Base-by-base conservation (phyloP, 352 stramenopile species). In the Phytophthora ohioensis region DNA sequence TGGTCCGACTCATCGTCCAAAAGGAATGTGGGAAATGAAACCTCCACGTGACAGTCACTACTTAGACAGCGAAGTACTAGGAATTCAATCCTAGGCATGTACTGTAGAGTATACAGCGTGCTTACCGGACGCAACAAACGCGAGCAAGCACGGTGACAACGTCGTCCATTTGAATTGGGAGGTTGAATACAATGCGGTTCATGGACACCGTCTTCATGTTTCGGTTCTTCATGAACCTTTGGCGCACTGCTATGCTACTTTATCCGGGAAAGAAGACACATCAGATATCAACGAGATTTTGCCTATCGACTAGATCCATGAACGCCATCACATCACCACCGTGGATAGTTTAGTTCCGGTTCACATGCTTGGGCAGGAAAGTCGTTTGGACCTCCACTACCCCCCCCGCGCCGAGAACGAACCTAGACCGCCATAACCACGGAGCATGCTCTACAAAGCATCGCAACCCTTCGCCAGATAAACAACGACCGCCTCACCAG, bases 291-390 rank as follows among this genome's bases (percentile, higher is more conserved):
- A 21, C 17, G 17, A 21, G 17, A 21, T 21, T 21, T 21, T 21
- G 17, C 17, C 17, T 21, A 21, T 21, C 17, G 17, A 21, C 17
- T 21, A 1, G 17, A 21, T 21, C 17, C 82, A 90, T 88, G 80
- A 80, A 90, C 35, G 69, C 79, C 47, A 90, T 78, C 55, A 90
- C 75, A 67, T 91, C 84, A n/a, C 80, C 84, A 4, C 84, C 84
- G 63, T 90, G 90, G 47, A 91, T 91, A 54, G 84, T 91, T 64
- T 91, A 87, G 79, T 91, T 91, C 31, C 79, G 79, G 73, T 91
- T 92, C 41, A 92, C 38, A 64, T 92, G 82, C 67, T 92, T 92
- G 34, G 84, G 84, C 64, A 56, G 31, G 35, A 56, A 56, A 6
- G 49, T 42, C 30, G 41, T 46, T 6, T 46, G 15, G 2, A 46